phyloP scores from a whole-genome alignment of 1,139 yeast species.

The Protomyces pachydermus region DNA sequence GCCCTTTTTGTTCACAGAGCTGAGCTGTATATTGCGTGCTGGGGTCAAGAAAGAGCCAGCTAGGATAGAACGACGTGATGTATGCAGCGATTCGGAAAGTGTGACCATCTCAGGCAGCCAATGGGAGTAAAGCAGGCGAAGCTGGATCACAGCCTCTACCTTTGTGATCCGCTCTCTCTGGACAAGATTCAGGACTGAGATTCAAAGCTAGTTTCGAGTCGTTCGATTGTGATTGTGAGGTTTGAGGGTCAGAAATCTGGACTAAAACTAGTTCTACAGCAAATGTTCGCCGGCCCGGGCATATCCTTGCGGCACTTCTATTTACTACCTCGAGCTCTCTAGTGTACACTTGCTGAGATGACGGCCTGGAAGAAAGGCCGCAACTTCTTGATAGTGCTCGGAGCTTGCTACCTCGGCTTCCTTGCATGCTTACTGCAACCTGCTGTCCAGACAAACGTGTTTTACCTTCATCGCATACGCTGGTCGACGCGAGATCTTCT shows the following conservation, averaged over 20 bases:
- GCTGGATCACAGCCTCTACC: too few relatives aligned
- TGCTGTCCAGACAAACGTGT: slow-evolving; percentile 7
- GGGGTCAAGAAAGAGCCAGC: not conserved
- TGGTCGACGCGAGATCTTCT: slow-evolving; percentile 7
- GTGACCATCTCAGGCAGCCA: not conserved
- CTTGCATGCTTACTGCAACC: slow-evolving; percentile 3
- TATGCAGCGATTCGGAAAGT: not conserved
- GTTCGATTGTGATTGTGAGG: not conserved
- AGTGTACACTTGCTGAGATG: not conserved
- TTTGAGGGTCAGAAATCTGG: not conserved
- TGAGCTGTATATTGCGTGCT: not conserved
- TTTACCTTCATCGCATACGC: slow-evolving; percentile 10
- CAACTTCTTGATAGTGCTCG: slow-evolving; percentile 8
- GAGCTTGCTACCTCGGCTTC: slow-evolving; percentile 1
- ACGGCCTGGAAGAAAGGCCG: slow-evolving; percentile 10
- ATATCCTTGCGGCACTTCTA: too few relatives aligned
- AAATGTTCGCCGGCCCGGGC: not conserved
- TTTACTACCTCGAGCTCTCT: too few relatives aligned
- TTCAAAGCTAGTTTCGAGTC: too few relatives aligned
- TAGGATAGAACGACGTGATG: not conserved
- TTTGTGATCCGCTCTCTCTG: too few relatives aligned
- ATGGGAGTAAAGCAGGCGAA: too few relatives aligned
- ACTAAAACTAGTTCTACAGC: not conserved
- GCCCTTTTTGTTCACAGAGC: not conserved
- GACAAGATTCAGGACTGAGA: too few relatives aligned